Conservation (phyloP, 768 basidiomycete genomes). For the Hysterangium stoloniferum region DNA sequence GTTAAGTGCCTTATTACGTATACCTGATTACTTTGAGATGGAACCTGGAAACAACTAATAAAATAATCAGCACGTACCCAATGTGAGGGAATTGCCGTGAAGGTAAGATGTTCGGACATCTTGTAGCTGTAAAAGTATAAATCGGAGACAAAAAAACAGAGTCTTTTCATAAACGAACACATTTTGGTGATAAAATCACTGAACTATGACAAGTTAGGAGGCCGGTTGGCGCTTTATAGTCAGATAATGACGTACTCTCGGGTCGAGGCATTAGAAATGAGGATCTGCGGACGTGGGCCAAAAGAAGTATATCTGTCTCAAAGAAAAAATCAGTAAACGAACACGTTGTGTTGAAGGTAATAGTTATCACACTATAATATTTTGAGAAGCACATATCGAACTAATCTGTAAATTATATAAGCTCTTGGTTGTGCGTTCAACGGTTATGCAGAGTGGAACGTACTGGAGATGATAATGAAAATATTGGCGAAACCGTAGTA, state of each 20-base stretch:
- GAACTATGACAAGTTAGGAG: conserved; percentile 12
- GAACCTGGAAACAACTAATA: conserved; percentile 3
- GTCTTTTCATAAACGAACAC: not conserved
- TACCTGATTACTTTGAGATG: conserved; percentile 32
- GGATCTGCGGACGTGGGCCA: conserved; percentile 44
- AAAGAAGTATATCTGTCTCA: conserved; percentile 38
- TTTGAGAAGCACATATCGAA: conserved; percentile 1
- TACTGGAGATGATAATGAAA: not conserved
- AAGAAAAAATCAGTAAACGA: not conserved
- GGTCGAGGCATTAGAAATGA: conserved; percentile 35
- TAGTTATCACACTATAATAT: not conserved
- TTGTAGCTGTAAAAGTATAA: conserved; percentile 29
- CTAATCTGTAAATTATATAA: not conserved
- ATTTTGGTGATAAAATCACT: conserved; percentile 20
- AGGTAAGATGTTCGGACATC: conserved; percentile 56
- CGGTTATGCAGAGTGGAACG: not conserved
- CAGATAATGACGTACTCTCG: conserved; percentile 29
- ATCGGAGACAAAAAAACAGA: not conserved
- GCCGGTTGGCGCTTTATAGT: conserved; percentile 12
- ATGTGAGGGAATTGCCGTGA: conserved; percentile 36
- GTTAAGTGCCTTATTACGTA: conserved; percentile 42
- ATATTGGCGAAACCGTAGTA: not conserved
- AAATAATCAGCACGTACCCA: conserved; percentile 35
- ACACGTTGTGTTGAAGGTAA: not conserved
- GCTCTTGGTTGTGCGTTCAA: no score